A percentile compares a stretch with the other conserved stretches of the same genome.
These are phyloP conservation scores for Eutrema salsugineum DNA, from an alignment of 441 rosid species.

Conservation along the genomic window DNA sequence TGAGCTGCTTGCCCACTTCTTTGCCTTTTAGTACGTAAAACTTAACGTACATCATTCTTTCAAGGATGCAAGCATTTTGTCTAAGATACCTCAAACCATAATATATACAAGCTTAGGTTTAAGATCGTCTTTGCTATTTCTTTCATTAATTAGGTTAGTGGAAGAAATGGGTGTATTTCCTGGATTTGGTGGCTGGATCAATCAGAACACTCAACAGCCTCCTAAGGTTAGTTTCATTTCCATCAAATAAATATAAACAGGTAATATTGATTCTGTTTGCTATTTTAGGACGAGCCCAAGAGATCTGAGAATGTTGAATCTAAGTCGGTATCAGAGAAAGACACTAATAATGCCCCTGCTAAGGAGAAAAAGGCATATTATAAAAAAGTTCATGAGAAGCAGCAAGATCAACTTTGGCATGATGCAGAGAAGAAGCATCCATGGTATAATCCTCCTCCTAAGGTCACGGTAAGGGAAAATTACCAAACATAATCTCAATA, in stretches of 20 bases:
- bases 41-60: background rate
- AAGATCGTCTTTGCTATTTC: background rate
- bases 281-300: background rate
- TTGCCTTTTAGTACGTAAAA: background rate
- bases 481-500: background rate
- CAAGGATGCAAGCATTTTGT: background rate
- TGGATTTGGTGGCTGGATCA: background rate
- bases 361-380: background rate
- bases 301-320: background rate
- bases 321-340: background rate
- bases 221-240: slow-evolving; percentile 44
- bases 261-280: background rate
- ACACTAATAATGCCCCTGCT: background rate
- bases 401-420: slow-evolving; percentile 13
- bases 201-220: slow-evolving; percentile 35
- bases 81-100: background rate
- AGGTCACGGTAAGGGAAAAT: background rate
- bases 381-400: slow-evolving; percentile 36
- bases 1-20: background rate
- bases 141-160: background rate
- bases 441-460: background rate
- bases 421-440: background rate
- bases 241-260: background rate
- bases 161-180: background rate
- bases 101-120: background rate